Base-by-base conservation (phyloP, 177 flowering plant species). In the Telopea speciosissima region DNA sequence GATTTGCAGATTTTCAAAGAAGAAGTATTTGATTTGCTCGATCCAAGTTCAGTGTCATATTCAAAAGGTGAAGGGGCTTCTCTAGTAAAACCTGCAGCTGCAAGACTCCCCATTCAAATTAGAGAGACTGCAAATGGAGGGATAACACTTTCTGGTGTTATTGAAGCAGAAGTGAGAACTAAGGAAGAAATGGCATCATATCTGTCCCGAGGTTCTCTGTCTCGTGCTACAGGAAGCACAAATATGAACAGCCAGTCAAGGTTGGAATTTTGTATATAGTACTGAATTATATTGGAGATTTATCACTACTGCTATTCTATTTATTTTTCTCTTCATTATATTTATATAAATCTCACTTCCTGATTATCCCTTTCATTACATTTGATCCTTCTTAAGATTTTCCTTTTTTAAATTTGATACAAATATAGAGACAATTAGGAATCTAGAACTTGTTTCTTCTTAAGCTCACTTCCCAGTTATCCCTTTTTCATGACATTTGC, bases 201-300 rank as follows among this genome's bases (percentile, higher is more conserved):
- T 74, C 70, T 96, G 17, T 84, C 87, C 1, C 87, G 87, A 14
- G 98, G 99, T 65, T 91, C 98, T 22, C 33, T 88, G 21, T 72
- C 88, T 71, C 95, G 99, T 64, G 99, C 99, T 8, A 96, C 99
- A 19, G 98, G 86, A 44, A 91, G 99, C 70, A 96, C 99, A 7
- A 96, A 96, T 44, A 96, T 96, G 99, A 96, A 96, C 70, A 90
- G 92, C 62, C 93, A 93, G 72, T 96, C 99, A 52, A 93, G 99
- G 99, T 96, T 24, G 23, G 66, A 3, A 14, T 63, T 49, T 19
- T n/a, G 17, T 63, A 31, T 28, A 0, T 8, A 28, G 8, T 63
- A 14, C 54, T 49, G 49, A 44, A 44, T 44, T 49, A 16, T 49
- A 49, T 12, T 16, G 11, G 54, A 49, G 14, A 49, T 19, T 49